Evolutionary conservation across 176 grass and related monocot species (phyloP).

Genomic region (Ensete ventricosum): DNA sequence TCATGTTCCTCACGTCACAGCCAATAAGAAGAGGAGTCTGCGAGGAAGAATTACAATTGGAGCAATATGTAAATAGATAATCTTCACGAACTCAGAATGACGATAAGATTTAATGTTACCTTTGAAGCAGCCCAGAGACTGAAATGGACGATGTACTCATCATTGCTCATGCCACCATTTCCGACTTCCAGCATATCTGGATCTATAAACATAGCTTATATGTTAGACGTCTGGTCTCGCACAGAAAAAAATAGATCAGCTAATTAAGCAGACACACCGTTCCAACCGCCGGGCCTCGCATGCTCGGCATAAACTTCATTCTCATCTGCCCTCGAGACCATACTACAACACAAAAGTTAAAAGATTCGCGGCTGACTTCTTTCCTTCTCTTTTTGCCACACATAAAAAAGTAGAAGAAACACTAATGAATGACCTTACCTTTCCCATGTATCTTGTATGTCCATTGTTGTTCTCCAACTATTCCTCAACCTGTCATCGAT

Average conservation of each 20-base stretch:
- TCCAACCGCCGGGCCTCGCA: conserved; percentile 83
- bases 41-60: background rate
- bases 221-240: background rate
- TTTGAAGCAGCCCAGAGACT: conserved; percentile 87
- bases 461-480: conserved; percentile 83
- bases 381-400: background rate
- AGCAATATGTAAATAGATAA: background rate
- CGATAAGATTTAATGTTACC: conserved; percentile 35
- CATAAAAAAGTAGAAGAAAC: too few species aligned
- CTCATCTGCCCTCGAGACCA: conserved; percentile 68
- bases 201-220: background rate
- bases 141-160: conserved; percentile 81
- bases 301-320: conserved; percentile 85
- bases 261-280: too few species aligned
- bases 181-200: conserved; percentile 69
- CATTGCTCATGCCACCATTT: conserved; percentile 68
- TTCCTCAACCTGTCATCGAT: conserved; percentile 59
- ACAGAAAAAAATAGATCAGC: background rate
- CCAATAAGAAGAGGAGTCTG: conserved; percentile 88
- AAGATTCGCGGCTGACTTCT: too few species aligned
- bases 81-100: background rate
- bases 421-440: conserved; percentile 20
- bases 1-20: conserved; percentile 65
- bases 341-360: conserved; percentile 42
- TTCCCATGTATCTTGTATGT: conserved; percentile 73